Evolutionary conservation across 495 filamentous ascomycete genomes (phyloP), one percentile per base, ranked within the genome.

Genomic region (Penicillium pancosmium): DNA sequence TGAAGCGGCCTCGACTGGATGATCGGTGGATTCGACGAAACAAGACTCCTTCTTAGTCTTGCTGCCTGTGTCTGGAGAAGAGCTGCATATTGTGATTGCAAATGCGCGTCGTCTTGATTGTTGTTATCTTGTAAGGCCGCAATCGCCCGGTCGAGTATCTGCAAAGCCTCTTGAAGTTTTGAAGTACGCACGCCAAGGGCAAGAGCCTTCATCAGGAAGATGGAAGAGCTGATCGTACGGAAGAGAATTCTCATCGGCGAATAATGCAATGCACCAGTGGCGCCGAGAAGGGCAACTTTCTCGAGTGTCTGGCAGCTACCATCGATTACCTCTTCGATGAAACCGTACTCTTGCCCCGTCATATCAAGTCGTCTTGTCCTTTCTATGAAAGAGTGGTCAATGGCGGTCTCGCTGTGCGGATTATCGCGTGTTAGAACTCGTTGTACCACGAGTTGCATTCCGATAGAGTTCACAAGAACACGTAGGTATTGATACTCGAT

Each of bases 191-290:
- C 67, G 2, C 76, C 76, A 5, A 79, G 56, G 35, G 69, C 71
- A 13, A 79, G 58, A 9, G 73, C 70, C 64, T 79, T 79, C 48
- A 79, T 65, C 1, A 77, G 60, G 46, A 73, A 79, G 52, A 79
- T 73, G 0, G 72, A 73, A 4, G 70, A 67, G 12, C 68, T 73
- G 10, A 71, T 75, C n/a, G 73, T 73, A 23, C 74, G 69, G 3
- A 73, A 67, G 46, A 77, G 69, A 21, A 73, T 62, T 2, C 76
- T 67, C 50, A 77, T 68, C 0, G 74, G 76, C 6, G 67, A 66
- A 60, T 68, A 79, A n/a, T 62, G 62, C 11, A 76, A 43, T 12
- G 34, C 55, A 33, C 38, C 52, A 15, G 57, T 49, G 9, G 25
- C 49, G 11, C 46, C 56, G 8, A 64, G 40, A 12, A 16, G 16